Evolutionary conservation across 805 yeast species (phyloP), one percentile per base, ranked within the genome.

Genomic region (Candida jianshihensis): DNA sequence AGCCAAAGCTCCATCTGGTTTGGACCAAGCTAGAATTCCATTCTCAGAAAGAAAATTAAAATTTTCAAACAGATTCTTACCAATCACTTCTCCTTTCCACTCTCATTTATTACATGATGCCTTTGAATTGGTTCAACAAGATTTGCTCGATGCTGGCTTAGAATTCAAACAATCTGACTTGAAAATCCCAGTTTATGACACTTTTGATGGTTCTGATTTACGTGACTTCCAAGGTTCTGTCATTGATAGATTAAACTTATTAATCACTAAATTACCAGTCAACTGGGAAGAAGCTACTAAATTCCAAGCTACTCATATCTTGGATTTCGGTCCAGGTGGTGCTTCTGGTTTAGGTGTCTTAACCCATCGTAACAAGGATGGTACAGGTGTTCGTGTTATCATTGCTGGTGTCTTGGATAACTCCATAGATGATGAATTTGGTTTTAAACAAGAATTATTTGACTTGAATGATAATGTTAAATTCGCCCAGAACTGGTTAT

Each of bases 241-340:
- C 39, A 70, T 76, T 34, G 68, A 70, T 20, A 80, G 96, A 63
- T 70, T 86, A 40, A 80, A 83, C 42, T 77, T 78, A 59, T 81
- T 89, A 54, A 89, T 92, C 61, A 86, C 92, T 36, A 79, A 78
- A 55, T 73, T 86, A 54, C 87, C 95, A 30, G 99, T 92, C 46
- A 73, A 85, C 64, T 92, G 99, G 99, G 97, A 92, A 67, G 48
- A 50, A 20, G 94, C 97, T 21, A 89, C 97, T 26, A 59, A 75
- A 47, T 86, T 85, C 60, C 60, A 73, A 33, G 74, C 92, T 19
- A 84, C 97, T 32, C 98, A 92, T 60, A 75, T 92, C 52, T 62
- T 92, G 44, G 99, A 92, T 66, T 92, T 92, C 53, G 99, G 99
- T 59, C 99, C 98, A 43, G 98, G 99, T 64, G 97, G 97, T 51